phyloP scores from a whole-genome alignment of 257 asterid species.

The Echium plantagineum region DNA sequence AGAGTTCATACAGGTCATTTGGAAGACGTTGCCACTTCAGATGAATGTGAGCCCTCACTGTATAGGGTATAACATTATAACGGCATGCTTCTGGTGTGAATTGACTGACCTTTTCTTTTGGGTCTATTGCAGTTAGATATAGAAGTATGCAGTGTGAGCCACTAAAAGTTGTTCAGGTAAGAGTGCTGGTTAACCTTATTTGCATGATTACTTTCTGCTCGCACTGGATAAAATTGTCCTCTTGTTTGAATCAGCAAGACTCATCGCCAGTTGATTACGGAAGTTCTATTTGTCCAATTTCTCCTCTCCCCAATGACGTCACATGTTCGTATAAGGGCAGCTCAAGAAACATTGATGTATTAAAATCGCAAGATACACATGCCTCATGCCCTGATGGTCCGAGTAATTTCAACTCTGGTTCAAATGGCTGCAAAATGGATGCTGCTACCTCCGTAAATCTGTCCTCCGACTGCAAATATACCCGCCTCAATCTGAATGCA shows the following conservation, averaged over 20 bases:
- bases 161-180: conserved; percentile 42
- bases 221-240: conserved; percentile 6
- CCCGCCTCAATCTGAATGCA: conserved; percentile 24
- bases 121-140: conserved; percentile 37
- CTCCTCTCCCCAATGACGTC: conserved; percentile 37
- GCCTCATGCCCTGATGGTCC: conserved; percentile 28
- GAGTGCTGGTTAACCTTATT: conserved; percentile 1
- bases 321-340: conserved; percentile 37
- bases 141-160: conserved; percentile 23
- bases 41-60: conserved; percentile 48
- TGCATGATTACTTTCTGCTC: conserved; percentile 7
- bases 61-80: neutral
- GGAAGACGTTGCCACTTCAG: conserved; percentile 67
- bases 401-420: conserved; percentile 23
- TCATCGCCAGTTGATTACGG: conserved; percentile 51
- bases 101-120: conserved; percentile 18
- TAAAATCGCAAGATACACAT: conserved; percentile 20
- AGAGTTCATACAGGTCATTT: conserved; percentile 24
- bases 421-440: conserved; percentile 22
- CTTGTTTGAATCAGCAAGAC: conserved; percentile 35
- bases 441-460: conserved; percentile 24
- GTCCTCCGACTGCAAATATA: conserved; percentile 15
- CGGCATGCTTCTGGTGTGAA: conserved; percentile 9
- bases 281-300: conserved; percentile 27
- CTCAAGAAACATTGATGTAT: conserved; percentile 27